Percentiles rank a stretch among this genome's conserved stretches.
phyloP scores from a whole-genome alignment of 1,284 basidiomycete species.

The Ustilago loliicola region DNA sequence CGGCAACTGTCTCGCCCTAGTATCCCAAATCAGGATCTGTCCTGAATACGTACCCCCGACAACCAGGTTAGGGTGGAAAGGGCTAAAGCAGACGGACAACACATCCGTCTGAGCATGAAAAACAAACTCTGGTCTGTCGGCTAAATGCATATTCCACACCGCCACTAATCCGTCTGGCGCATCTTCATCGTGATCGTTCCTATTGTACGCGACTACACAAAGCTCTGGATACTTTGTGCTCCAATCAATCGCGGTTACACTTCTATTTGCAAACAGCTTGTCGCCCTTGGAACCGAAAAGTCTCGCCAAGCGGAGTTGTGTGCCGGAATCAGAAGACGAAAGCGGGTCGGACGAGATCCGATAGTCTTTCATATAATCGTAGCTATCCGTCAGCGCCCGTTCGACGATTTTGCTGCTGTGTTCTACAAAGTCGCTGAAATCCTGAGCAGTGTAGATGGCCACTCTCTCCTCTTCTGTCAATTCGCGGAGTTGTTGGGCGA shows the following conservation, averaged over 20 bases:
- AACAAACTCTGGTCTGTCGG: constrained; percentile 95
- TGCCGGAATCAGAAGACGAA: constrained; percentile 71
- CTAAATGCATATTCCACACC: constrained; percentile 95
- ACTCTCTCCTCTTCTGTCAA: constrained; percentile 85
- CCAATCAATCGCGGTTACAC: constrained; percentile 97
- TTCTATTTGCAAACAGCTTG: constrained; percentile 78
- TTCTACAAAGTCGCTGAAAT: constrained; percentile 93
- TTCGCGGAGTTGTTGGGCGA: constrained; percentile 86
- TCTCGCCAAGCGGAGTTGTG: constrained; percentile 45
- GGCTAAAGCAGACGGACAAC: constrained; percentile 93
- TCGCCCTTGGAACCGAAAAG: constrained; percentile 57
- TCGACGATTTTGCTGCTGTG: constrained; percentile 95
- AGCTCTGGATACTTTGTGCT: constrained; percentile 98
- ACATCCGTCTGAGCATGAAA: constrained; percentile 99
- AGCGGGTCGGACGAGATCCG: constrained; percentile 82
- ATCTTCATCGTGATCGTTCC: constrained; percentile 82
- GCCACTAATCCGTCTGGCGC: constrained; percentile 92
- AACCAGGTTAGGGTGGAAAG: constrained; percentile 95
- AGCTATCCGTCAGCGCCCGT: constrained; percentile 92
- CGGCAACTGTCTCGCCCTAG: constrained; percentile 87
- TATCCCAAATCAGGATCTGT: constrained; percentile 98
- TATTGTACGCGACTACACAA: constrained; percentile 94
- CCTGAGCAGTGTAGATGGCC: constrained; percentile 84
- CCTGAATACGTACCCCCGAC: constrained; percentile 98
- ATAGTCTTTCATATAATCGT: constrained; percentile 97